Conservation (phyloP, 2,329 filamentous ascomycete genomes). For the Lasiodiplodia gonubiensis region DNA sequence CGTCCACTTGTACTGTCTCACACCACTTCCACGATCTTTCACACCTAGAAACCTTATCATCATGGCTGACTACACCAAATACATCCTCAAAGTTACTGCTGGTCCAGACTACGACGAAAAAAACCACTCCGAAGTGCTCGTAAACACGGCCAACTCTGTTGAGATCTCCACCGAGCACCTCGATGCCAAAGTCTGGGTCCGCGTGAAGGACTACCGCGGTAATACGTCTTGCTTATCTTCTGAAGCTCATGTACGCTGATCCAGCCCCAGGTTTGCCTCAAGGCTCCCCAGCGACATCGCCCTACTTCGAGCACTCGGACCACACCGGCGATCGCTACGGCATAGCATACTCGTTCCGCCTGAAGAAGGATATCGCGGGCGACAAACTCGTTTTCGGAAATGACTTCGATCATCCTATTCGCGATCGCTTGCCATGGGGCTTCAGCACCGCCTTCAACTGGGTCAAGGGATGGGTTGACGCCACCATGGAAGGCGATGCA, state of each 20-base stretch:
- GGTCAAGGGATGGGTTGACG: conserved; percentile 90
- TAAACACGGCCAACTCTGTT: conserved; percentile 72
- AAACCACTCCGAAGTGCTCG: conserved; percentile 74
- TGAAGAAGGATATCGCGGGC: conserved; percentile 69
- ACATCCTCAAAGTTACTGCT: conserved; percentile 80
- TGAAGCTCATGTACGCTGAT: background rate
- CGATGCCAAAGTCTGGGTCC: conserved; percentile 72
- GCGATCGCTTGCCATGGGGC: conserved; percentile 82
- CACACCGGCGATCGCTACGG: conserved; percentile 83
- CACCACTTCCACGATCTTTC: background rate
- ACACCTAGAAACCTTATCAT: background rate
- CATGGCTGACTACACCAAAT: conserved; percentile 67
- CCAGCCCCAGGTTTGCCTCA: conserved; percentile 67
- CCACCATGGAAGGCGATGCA: conserved; percentile 85
- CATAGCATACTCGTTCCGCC: conserved; percentile 78
- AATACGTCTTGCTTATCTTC: conserved; percentile 22
- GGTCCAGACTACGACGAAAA: conserved; percentile 75
- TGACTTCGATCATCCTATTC: conserved; percentile 90
- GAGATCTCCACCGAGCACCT: conserved; percentile 68
- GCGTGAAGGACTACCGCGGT: conserved; percentile 69
- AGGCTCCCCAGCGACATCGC: conserved; percentile 69
- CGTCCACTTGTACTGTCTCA: background rate
- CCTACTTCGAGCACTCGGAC: conserved; percentile 76
- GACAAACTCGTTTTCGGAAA: conserved; percentile 88
- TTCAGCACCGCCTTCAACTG: conserved; percentile 84